Conservation (phyloP, 2,329 filamentous ascomycete species). For the Trichothecium roseum region DNA sequence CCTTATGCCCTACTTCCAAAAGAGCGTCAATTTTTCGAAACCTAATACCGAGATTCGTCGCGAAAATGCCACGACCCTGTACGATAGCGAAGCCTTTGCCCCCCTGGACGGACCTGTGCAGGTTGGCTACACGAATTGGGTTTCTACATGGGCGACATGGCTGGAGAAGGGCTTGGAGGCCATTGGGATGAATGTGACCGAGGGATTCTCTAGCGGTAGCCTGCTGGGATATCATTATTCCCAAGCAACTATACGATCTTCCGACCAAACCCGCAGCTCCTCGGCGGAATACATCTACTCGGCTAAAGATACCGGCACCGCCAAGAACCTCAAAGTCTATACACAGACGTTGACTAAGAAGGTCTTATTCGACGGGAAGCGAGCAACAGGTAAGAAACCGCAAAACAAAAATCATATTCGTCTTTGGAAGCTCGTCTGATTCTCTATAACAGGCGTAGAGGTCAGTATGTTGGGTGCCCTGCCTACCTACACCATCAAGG, state of each 20-base stretch:
- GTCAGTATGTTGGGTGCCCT: constrained; percentile 13
- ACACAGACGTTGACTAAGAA: constrained; percentile 29
- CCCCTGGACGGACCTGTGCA: constrained; percentile 13
- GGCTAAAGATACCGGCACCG: constrained; percentile 10
- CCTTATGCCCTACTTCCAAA: constrained; percentile 16
- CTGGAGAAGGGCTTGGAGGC: constrained; percentile 14
- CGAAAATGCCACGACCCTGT: constrained; percentile 13
- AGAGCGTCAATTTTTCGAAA: constrained; percentile 14
- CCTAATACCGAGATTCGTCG: constrained; percentile 10
- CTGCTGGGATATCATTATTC: constrained; percentile 15
- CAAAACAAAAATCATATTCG: neutral
- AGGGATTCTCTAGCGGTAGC: constrained; percentile 11
- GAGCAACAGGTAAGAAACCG: constrained; percentile 20
- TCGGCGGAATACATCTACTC: constrained; percentile 15
- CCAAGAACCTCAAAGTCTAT: constrained; percentile 26
- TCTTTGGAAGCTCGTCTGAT: too few relatives aligned
- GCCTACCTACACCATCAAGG: constrained; percentile 8
- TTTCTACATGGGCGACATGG: constrained; percentile 10
- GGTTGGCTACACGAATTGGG: constrained; percentile 15
- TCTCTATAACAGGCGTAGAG: constrained; percentile 20
- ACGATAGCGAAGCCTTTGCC: constrained; percentile 15
- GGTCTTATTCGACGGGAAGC: constrained; percentile 27
- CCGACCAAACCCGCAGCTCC: constrained; percentile 13
- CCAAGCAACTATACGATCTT: constrained; percentile 9
- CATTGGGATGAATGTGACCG: constrained; percentile 14